Evolutionary conservation across 768 basidiomycete genomes (phyloP).

Genomic region (Phylloporus rhodoxanthus): DNA sequence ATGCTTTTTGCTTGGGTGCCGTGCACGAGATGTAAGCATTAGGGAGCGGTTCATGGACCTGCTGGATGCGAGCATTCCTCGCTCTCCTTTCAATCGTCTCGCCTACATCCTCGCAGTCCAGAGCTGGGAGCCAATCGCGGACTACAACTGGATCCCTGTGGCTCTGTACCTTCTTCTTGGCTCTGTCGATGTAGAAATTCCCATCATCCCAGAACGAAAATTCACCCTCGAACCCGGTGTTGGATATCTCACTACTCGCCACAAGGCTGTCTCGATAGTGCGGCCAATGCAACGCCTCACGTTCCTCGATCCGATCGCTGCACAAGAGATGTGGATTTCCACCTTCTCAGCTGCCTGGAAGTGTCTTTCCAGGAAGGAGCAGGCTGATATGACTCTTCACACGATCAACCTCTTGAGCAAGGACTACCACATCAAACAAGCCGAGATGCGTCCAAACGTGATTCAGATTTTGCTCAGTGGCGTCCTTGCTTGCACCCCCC

Average conservation of each 20-base stretch:
- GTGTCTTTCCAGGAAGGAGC: slow-evolving; percentile 80
- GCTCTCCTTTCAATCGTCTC: slow-evolving; percentile 72
- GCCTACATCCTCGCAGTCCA: slow-evolving; percentile 90
- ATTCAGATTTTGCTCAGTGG: slow-evolving; percentile 86
- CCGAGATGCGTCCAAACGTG: slow-evolving; percentile 84
- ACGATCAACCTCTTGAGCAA: slow-evolving; percentile 87
- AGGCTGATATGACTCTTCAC: slow-evolving; percentile 81
- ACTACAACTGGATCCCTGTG: slow-evolving; percentile 91
- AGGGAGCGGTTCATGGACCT: slow-evolving; percentile 86
- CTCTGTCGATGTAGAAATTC: slow-evolving; percentile 44
- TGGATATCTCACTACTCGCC: slow-evolving; percentile 39
- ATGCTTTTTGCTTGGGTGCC: slow-evolving; percentile 88
- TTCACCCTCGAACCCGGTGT: slow-evolving; percentile 28
- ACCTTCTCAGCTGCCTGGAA: slow-evolving; percentile 84
- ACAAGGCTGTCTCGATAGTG: slow-evolving; percentile 49
- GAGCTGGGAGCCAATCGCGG: slow-evolving; percentile 89
- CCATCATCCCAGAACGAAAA: slow-evolving; percentile 40
- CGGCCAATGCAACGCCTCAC: slow-evolving; percentile 77
- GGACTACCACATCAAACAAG: slow-evolving; percentile 88
- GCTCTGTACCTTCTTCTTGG: slow-evolving; percentile 86
- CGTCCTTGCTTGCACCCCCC: slow-evolving; percentile 77
- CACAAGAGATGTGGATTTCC: slow-evolving; percentile 83
- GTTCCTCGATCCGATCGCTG: slow-evolving; percentile 69
- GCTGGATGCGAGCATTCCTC: slow-evolving; percentile 82
- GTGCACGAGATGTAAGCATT: slow-evolving; percentile 70